Conservation (phyloP, 371 early-diverging fungal genomes). For the Mucor plumbeus region DNA sequence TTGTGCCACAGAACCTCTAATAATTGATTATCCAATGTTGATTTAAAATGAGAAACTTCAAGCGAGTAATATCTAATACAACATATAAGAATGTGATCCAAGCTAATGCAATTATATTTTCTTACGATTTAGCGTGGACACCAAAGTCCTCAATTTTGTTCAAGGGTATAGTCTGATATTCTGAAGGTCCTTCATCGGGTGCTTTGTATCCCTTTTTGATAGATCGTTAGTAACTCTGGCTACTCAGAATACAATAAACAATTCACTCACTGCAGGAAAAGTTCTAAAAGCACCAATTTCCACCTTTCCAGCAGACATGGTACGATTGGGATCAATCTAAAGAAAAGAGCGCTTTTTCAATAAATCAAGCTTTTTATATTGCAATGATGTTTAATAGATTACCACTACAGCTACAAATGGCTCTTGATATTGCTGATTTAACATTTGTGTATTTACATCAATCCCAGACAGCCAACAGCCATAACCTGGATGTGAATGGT, state of each 20-base stretch:
- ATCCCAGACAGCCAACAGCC: conserved; percentile 99
- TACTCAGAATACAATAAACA: neutral
- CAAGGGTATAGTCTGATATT: conserved; percentile 86
- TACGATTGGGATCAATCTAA: conserved; percentile 96
- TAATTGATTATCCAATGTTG: conserved; percentile 82
- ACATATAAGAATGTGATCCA: neutral
- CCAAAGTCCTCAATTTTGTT: conserved; percentile 98
- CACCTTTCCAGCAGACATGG: conserved; percentile 95
- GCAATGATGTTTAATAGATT: conserved; percentile 25
- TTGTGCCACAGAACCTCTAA: conserved; percentile 95
- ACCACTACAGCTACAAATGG: conserved; percentile 96
- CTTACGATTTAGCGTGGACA: conserved; percentile 87
- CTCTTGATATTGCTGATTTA: conserved; percentile 95
- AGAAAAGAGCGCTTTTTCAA: neutral
- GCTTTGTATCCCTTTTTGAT: conserved; percentile 73
- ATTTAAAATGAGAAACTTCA: conserved; percentile 93
- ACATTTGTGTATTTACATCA: conserved; percentile 95
- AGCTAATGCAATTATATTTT: too few species aligned
- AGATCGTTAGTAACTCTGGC: neutral
- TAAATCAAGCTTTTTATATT: neutral
- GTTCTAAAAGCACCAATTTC: conserved; percentile 98
- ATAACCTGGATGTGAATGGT: conserved; percentile 98
- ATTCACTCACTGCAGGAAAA: conserved; percentile 76
- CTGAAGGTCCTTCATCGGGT: conserved; percentile 74
- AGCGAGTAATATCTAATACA: conserved; percentile 81